Conservation (phyloP, 208 protist species). For the Leptomonas pyrrhocoris region DNA sequence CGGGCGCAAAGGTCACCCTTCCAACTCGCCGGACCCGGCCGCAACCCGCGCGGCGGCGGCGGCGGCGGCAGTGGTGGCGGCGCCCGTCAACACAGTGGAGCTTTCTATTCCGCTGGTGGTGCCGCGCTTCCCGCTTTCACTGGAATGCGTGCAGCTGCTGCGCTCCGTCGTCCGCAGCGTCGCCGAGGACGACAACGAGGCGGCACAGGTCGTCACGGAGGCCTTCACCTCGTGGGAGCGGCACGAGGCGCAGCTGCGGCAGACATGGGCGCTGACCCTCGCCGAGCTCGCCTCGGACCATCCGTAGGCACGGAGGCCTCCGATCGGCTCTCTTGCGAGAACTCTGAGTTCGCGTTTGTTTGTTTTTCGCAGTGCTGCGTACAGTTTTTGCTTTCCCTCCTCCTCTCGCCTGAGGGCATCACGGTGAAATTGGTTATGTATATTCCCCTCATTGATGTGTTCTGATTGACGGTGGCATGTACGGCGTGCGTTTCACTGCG, state of each 20-base stretch:
- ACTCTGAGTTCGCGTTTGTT: too few species aligned
- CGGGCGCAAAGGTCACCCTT: not conserved
- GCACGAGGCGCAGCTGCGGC: constrained; percentile 56
- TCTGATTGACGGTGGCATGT: too few species aligned
- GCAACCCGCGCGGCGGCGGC: too few species aligned
- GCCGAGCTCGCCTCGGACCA: constrained; percentile 17
- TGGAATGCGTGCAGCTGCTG: constrained; percentile 62
- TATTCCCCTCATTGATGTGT: too few species aligned
- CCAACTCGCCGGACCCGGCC: not conserved
- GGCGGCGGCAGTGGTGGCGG: not conserved
- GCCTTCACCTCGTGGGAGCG: constrained; percentile 59
- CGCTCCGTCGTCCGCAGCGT: constrained; percentile 57
- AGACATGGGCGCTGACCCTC: constrained; percentile 67
- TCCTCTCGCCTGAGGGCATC: too few species aligned
- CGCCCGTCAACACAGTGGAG: constrained; percentile 9
- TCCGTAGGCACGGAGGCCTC: not conserved
- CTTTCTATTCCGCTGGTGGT: constrained; percentile 50
- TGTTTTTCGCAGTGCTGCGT: too few species aligned
- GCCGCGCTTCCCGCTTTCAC: constrained; percentile 55
- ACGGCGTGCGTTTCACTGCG: too few species aligned
- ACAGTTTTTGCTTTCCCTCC: too few species aligned
- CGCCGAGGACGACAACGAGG: constrained; percentile 38
- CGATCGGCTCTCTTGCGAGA: not conserved
- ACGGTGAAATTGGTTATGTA: too few species aligned
- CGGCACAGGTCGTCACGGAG: constrained; percentile 42